Conservation (phyloP, 805 yeast genomes). For the Metschnikowia santaceciliae region DNA sequence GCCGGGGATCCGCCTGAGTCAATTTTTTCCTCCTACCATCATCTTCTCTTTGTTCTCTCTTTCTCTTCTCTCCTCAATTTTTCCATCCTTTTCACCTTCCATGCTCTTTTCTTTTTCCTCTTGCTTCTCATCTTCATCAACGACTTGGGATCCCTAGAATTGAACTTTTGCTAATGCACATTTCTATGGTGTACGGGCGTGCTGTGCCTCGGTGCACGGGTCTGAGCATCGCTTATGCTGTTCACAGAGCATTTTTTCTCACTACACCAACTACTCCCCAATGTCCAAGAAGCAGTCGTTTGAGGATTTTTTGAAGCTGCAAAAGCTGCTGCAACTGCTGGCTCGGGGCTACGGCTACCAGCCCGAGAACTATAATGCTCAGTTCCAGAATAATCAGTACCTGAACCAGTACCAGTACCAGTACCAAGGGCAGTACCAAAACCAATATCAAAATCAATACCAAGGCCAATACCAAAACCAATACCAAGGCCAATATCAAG, state of each 20-base stretch:
- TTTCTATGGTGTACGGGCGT: not conserved
- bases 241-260: conserved; percentile 3
- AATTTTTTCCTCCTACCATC: too few species aligned
- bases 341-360: conserved; percentile 27
- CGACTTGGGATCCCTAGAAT: not conserved
- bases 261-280: not conserved
- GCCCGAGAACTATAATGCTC: conserved; percentile 1
- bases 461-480: conserved; percentile 1
- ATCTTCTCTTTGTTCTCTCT: too few species aligned
- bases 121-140: not conserved
- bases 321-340: conserved; percentile 28
- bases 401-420: not conserved
- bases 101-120: not conserved
- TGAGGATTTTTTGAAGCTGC: conserved; percentile 50
- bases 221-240: conserved; percentile 4
- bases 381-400: conserved; percentile 2
- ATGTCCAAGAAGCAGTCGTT: conserved; percentile 38
- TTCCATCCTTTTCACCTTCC: too few species aligned
- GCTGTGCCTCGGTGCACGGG: conserved; percentile 9
- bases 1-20: not conserved
- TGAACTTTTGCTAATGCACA: too few species aligned
- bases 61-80: too few species aligned
- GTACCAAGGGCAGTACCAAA: not conserved
- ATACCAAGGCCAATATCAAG: not conserved
- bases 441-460: conserved; percentile 1